A percentile compares a stretch with the other conserved stretches of the same genome.
Conservation (phyloP, 768 basidiomycete species). For the Boletus rubroflammeus region DNA sequence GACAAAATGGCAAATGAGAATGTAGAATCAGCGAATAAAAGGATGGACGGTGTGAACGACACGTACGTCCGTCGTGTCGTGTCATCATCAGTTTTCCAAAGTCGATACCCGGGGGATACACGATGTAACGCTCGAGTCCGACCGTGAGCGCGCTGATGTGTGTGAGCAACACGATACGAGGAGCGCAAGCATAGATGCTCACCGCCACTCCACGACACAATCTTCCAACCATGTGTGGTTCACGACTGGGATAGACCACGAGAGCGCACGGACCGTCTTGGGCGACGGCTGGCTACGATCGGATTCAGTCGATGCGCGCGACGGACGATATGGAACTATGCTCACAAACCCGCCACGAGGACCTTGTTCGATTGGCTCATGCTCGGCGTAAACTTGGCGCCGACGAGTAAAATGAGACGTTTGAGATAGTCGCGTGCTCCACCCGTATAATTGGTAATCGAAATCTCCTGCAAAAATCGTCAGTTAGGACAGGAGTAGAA, state of each 20-base stretch:
- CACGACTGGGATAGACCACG: slow-evolving; percentile 83
- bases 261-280: slow-evolving; percentile 70
- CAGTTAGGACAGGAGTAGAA: not conserved
- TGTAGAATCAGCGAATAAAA: not conserved
- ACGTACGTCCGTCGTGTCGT: slow-evolving; percentile 15
- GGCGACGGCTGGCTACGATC: slow-evolving; percentile 34
- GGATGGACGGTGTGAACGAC: not conserved
- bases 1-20: not conserved
- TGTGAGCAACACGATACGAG: not conserved
- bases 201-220: slow-evolving; percentile 77
- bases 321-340: slow-evolving; percentile 5
- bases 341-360: slow-evolving; percentile 82
- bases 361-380: slow-evolving; percentile 77
- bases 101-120: slow-evolving; percentile 66
- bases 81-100: slow-evolving; percentile 44
- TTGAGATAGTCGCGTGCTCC: slow-evolving; percentile 85
- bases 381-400: slow-evolving; percentile 76
- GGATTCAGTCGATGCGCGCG: not conserved
- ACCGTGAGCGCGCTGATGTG: slow-evolving; percentile 46
- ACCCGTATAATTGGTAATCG: slow-evolving; percentile 87
- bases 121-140: slow-evolving; percentile 62
- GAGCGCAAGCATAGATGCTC: not conserved
- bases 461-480: slow-evolving; percentile 53
- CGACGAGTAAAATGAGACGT: slow-evolving; percentile 71
- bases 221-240: slow-evolving; percentile 93